Conservation (phyloP, 2,329 filamentous ascomycete genomes). For the Camillea tinctor region DNA sequence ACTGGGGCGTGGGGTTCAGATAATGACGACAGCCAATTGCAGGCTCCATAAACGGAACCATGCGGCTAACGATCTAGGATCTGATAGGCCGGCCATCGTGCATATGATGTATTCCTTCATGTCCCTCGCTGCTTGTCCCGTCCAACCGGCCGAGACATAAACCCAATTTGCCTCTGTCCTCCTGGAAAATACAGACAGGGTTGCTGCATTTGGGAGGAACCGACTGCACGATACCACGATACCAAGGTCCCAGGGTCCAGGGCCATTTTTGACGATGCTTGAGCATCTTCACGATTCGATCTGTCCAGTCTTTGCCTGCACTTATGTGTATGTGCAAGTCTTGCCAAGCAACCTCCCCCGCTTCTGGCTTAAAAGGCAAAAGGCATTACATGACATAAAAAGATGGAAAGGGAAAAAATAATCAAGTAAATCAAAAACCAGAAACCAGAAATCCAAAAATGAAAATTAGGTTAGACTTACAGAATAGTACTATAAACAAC, state of each 20-base stretch:
- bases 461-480: background rate
- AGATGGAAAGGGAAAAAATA: background rate
- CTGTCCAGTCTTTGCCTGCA: background rate
- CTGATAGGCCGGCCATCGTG: conserved; percentile 29
- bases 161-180: conserved; percentile 1
- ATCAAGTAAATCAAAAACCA: background rate
- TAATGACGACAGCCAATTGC: conserved; percentile 30
- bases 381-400: background rate
- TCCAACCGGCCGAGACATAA: conserved; percentile 5
- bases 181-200: conserved; percentile 9
- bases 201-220: conserved; percentile 17
- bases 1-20: conserved; percentile 26
- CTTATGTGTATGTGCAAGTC: background rate
- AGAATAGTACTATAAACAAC: background rate
- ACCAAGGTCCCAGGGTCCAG: conserved; percentile 3
- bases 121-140: conserved; percentile 8
- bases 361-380: background rate
- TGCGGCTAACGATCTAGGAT: conserved; percentile 31
- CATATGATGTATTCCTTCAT: conserved; percentile 21
- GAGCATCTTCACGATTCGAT: background rate
- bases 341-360: background rate
- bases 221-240: conserved; percentile 10
- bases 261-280: conserved; percentile 4
- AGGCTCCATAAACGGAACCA: conserved; percentile 22
- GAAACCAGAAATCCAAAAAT: too few species aligned